Conservation (phyloP, 441 rosid genomes). For the California macrophylla region DNA sequence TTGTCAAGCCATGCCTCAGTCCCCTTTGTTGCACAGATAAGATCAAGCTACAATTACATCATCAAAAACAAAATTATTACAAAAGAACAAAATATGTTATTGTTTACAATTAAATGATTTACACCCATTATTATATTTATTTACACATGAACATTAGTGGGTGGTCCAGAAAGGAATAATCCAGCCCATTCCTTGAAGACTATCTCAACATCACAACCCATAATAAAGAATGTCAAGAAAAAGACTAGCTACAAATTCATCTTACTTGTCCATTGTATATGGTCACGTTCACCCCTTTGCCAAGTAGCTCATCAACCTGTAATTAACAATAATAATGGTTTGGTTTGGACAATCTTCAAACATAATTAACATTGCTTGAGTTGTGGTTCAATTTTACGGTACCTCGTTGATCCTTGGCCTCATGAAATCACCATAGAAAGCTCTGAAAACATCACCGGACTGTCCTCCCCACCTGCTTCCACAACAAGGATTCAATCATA, state of each 20-base stretch:
- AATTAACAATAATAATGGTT: background rate
- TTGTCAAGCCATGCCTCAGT: conserved; percentile 81
- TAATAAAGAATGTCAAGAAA: background rate
- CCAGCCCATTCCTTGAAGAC: background rate
- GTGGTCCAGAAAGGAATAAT: conserved; percentile 10
- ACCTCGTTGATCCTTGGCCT: conserved; percentile 64
- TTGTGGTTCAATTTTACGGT: background rate
- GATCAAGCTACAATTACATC: conserved; percentile 47
- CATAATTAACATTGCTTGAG: background rate
- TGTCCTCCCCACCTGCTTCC: conserved; percentile 68
- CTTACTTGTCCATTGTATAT: conserved; percentile 82
- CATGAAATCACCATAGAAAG: conserved; percentile 61
- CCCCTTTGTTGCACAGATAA: conserved; percentile 79
- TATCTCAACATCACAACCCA: background rate
- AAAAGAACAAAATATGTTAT: background rate
- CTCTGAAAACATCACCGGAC: conserved; percentile 37
- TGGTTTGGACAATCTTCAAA: background rate
- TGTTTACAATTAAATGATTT: too few species aligned
- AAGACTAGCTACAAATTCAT: background rate
- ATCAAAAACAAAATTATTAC: background rate
- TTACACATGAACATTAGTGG: background rate
- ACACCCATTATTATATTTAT: too few species aligned
- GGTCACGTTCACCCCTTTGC: conserved; percentile 68
- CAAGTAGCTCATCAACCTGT: conserved; percentile 78
- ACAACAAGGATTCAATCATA: background rate